Conservation (phyloP, 495 filamentous ascomycete species). For the Pyrenopolyporus hunteri region DNA sequence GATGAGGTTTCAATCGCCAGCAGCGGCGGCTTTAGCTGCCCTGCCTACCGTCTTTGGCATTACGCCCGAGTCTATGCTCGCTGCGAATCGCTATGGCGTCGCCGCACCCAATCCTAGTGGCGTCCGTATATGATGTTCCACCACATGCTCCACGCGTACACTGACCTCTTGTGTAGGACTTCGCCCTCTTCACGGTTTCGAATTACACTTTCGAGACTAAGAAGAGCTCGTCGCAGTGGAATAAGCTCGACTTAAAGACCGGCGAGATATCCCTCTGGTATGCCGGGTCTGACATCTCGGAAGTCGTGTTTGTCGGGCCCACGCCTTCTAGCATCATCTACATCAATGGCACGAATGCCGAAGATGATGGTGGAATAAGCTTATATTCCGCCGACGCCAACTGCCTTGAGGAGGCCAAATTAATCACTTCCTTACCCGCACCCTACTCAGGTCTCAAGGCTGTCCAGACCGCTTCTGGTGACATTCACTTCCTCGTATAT, state of each 20-base stretch:
- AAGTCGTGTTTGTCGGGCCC: conserved; percentile 68
- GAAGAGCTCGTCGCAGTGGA: conserved; percentile 65
- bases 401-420: conserved; percentile 35
- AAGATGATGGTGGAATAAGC: conserved; percentile 61
- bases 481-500: conserved; percentile 68
- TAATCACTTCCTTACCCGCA: conserved; percentile 62
- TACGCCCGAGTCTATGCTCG: conserved; percentile 41
- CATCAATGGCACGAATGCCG: conserved; percentile 62
- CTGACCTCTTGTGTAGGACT: conserved; percentile 26
- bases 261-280: conserved; percentile 67
- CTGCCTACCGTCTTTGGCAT: conserved; percentile 40
- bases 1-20: conserved; percentile 41
- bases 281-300: conserved; percentile 60
- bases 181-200: conserved; percentile 48
- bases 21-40: conserved; percentile 34
- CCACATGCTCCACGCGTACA: not conserved
- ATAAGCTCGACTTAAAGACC: conserved; percentile 65
- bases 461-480: conserved; percentile 57
- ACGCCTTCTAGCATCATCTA: conserved; percentile 60
- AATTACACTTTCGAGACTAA: conserved; percentile 75
- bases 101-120: conserved; percentile 42
- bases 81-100: conserved; percentile 41
- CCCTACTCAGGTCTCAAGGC: conserved; percentile 70
- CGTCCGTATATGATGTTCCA: conserved; percentile 34
- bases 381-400: conserved; percentile 58